phyloP scores from a whole-genome alignment of 1,139 yeast species.

The Sporopachydermia cereana region DNA sequence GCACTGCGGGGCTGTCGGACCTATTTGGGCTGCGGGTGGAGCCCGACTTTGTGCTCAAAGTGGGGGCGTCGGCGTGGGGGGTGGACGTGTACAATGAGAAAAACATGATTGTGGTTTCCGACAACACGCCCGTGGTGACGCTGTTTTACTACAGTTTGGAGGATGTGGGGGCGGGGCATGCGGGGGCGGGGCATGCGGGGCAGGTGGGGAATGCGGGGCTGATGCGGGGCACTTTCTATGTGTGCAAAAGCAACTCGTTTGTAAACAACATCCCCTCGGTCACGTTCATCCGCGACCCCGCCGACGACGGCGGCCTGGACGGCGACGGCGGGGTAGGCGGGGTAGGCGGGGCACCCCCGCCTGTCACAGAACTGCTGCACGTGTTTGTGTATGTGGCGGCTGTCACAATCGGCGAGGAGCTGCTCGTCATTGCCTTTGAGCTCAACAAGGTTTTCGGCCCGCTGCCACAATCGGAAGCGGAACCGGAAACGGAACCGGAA shows the following conservation, averaged over 20 bases:
- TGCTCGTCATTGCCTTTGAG: conserved; percentile 3
- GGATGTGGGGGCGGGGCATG: conserved; percentile 8
- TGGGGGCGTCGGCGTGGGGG: conserved; percentile 55
- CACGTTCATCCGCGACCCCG: conserved; percentile 8
- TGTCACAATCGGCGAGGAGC: conserved; percentile 6
- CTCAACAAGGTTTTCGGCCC: conserved; percentile 3
- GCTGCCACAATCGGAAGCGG: not conserved
- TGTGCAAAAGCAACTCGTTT: conserved; percentile 24
- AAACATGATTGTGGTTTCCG: conserved; percentile 40
- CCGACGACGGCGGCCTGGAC: conserved; percentile 17
- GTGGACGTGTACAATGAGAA: conserved; percentile 32
- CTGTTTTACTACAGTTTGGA: conserved; percentile 26
- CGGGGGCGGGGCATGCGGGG: not conserved
- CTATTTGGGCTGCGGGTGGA: conserved; percentile 8
- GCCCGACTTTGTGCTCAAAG: conserved; percentile 30
- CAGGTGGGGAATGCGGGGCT: not conserved
- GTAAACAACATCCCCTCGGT: conserved; percentile 7
- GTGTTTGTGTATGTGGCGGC: conserved; percentile 1
- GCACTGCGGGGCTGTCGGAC: conserved; percentile 1
- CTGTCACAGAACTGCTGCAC: not conserved
- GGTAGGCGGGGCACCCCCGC: not conserved
- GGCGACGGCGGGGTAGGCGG: conserved; percentile 12
- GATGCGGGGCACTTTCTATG: not conserved
- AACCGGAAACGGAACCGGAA: not conserved
- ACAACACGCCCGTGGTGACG: conserved; percentile 40